Conservation (phyloP, 2,329 filamentous ascomycete genomes). For the Cladosporium phlei region DNA sequence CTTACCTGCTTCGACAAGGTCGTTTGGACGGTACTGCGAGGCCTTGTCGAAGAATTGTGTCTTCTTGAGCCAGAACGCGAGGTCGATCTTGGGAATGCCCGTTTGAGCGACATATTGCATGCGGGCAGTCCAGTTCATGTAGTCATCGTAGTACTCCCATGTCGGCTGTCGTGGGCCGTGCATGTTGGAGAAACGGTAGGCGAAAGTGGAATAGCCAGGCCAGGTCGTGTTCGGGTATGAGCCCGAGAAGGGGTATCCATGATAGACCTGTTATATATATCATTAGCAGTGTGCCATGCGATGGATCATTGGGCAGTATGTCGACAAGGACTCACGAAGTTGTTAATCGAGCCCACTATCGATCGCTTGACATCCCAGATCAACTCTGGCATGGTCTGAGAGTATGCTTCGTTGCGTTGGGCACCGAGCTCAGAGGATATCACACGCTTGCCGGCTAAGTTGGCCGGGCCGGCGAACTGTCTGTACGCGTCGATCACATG, state of each 20-base stretch:
- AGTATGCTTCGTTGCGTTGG: slow-evolving; percentile 24
- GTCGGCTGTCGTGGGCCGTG: slow-evolving; percentile 38
- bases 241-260: slow-evolving; percentile 40
- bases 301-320: no score
- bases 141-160: slow-evolving; percentile 38
- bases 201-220: slow-evolving; percentile 45
- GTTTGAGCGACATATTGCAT: slow-evolving; percentile 36
- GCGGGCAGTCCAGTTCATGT: slow-evolving; percentile 36
- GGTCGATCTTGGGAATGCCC: slow-evolving; percentile 39
- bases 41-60: slow-evolving; percentile 14
- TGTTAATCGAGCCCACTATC: slow-evolving; percentile 40
- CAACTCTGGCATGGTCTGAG: slow-evolving; percentile 29
- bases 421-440: slow-evolving; percentile 35
- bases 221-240: slow-evolving; percentile 46
- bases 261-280: slow-evolving; percentile 27
- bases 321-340: slow-evolving; percentile 30
- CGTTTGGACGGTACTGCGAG: slow-evolving; percentile 21
- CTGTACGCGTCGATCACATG: slow-evolving; percentile 32
- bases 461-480: slow-evolving; percentile 32
- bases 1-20: slow-evolving; percentile 24
- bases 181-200: slow-evolving; percentile 40
- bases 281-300: neutral
- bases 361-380: slow-evolving; percentile 36
- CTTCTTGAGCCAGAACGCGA: slow-evolving; percentile 38
- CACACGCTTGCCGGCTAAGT: slow-evolving; percentile 28